Base-by-base conservation (phyloP, 2,329 filamentous ascomycete species). In the Alternaria brassicicola region DNA sequence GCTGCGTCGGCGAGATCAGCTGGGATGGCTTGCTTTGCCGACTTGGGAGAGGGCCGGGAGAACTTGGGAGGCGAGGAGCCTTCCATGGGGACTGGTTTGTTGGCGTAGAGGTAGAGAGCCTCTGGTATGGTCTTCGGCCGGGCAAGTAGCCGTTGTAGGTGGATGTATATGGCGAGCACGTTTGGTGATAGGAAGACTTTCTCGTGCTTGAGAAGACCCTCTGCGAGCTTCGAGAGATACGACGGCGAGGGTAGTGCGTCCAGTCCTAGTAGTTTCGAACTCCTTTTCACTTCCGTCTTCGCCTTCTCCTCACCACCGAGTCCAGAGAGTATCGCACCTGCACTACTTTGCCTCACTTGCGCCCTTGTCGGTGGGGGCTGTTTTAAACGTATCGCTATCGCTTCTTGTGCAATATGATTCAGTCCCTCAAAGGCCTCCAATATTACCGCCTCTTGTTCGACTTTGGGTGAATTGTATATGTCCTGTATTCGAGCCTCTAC, bases 71-170 rank as follows among this genome's bases (percentile, higher is more conserved):
- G 84, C 15, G 84, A 84, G 17, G 85, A 83, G 49, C 83, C 82
- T 68, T 86, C 81, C 49, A 84, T 79, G 2, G 93, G 90, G 62
- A 88, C 81, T 9, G 91, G 89, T 78, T 98, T 99, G 67, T 86
- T 86, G 47, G 92, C 91, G 75, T 94, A 98, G 52, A 97, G 83
- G 55, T 88, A 81, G 71, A 99, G 89, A 39, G 93, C 86, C 59
- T 89, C 85, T 6, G 94, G 92, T 62, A 98, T 86, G 42, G 90
- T 88, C 64, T 91, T 86, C 3, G 92, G 88, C 55, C 85, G 87
- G 61, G 87, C 85, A 41, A 98, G 85, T 10, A 88, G 83, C 26
- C 88, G 83, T 75, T 97, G 92, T 42, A 92, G 86, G 35, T 86
- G 83, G 61, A 96, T 88, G 77, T 97, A 98, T 66, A 85, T 77